phyloP scores from a whole-genome alignment of 768 basidiomycete genomes.

The Rhodocollybia butyracea region DNA sequence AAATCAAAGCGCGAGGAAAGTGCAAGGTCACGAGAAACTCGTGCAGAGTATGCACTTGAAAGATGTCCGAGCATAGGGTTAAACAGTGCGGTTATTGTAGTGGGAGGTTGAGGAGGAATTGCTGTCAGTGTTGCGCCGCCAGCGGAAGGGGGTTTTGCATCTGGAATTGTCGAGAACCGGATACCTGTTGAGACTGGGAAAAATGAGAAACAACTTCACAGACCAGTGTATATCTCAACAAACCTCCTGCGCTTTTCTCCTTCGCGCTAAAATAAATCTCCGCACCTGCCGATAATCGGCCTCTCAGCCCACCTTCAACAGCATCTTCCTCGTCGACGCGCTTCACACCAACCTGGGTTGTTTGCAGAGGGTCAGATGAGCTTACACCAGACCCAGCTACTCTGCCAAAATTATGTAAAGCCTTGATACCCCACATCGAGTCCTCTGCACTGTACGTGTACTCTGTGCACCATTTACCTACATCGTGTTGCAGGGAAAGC shows the following conservation, averaged over 20 bases:
- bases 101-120: constrained; percentile 75
- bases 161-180: constrained; percentile 91
- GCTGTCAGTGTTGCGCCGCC: constrained; percentile 40
- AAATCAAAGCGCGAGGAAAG: constrained; percentile 92
- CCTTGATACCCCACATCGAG: constrained; percentile 85
- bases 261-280: constrained; percentile 93
- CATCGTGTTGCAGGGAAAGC: constrained; percentile 87
- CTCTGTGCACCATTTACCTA: constrained; percentile 90
- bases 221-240: too few species aligned
- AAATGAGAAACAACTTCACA: too few species aligned
- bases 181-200: constrained; percentile 85
- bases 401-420: constrained; percentile 90
- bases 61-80: constrained; percentile 97
- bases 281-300: constrained; percentile 87
- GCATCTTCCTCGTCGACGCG: constrained; percentile 95
- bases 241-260: constrained; percentile 90
- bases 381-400: constrained; percentile 33
- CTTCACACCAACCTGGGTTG: constrained; percentile 43
- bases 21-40: constrained; percentile 79
- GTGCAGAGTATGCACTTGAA: constrained; percentile 87
- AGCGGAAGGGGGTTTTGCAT: constrained; percentile 66
- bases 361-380: constrained; percentile 15
- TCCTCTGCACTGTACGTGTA: constrained; percentile 95
- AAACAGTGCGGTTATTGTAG: constrained; percentile 90
- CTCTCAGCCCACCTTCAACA: constrained; percentile 86